Percentiles rank a stretch among this genome's conserved stretches.
phyloP scores from a whole-genome alignment of 345 rosid species.

The Psidium friedrichsthalianum region DNA sequence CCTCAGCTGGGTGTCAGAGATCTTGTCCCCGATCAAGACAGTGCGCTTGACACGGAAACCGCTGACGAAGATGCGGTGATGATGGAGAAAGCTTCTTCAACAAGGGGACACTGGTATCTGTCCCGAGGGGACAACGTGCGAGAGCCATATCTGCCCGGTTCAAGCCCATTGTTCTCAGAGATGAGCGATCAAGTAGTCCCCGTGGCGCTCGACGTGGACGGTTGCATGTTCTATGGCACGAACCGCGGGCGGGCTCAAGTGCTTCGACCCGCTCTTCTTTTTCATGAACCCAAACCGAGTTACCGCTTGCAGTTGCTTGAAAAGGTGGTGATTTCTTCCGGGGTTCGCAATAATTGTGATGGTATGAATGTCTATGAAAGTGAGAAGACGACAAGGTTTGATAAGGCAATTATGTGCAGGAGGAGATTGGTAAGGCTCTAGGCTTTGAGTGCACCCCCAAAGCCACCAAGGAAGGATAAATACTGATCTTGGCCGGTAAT shows the following conservation, averaged over 20 bases:
- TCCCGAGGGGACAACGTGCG: conserved; percentile 91
- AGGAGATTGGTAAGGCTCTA: conserved; percentile 37
- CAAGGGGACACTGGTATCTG: conserved; percentile 68
- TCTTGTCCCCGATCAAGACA: conserved; percentile 61
- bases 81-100: conserved; percentile 28
- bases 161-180: conserved; percentile 68
- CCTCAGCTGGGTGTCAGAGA: conserved; percentile 48
- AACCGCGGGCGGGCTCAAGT: conserved; percentile 71
- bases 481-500: conserved; percentile 76
- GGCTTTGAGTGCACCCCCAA: conserved; percentile 59
- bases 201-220: conserved; percentile 33
- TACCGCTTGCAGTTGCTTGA: conserved; percentile 39
- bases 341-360: not conserved
- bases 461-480: conserved; percentile 60
- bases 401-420: conserved; percentile 55
- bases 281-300: conserved; percentile 40
- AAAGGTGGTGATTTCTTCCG: conserved; percentile 7
- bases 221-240: conserved; percentile 61
- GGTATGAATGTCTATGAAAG: conserved; percentile 4
- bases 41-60: conserved; percentile 46
- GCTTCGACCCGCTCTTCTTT: conserved; percentile 60
- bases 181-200: conserved; percentile 47
- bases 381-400: conserved; percentile 26
- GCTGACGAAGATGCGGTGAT: conserved; percentile 32
- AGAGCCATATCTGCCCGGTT: conserved; percentile 61